Evolutionary conservation across 768 basidiomycete genomes (phyloP).

Genomic region (Podaxis pistillaris): DNA sequence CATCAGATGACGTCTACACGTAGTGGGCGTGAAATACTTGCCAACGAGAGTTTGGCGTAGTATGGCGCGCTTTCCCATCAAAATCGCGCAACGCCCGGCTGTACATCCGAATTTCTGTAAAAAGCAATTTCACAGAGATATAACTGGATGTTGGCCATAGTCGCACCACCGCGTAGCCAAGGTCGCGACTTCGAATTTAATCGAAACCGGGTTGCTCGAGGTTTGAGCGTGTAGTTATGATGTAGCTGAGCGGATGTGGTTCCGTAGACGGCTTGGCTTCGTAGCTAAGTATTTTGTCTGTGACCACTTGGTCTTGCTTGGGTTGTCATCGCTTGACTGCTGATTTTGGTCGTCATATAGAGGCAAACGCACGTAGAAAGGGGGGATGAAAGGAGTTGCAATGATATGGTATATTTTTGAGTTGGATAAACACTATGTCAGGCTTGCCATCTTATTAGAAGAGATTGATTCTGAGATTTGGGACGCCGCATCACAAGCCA

Average conservation of each 20-base stretch:
- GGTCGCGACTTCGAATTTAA: neutral
- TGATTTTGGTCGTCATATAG: no score
- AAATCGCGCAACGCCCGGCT: neutral
- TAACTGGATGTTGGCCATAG: neutral
- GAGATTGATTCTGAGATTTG: neutral
- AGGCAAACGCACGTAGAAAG: neutral
- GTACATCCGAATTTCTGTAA: neutral
- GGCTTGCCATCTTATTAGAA: neutral
- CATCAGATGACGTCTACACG: neutral
- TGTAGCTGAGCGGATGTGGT: neutral
- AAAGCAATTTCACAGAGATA: neutral
- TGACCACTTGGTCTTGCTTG: neutral
- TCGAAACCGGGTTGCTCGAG: neutral
- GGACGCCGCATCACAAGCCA: conserved; percentile 24
- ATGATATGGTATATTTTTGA: neutral
- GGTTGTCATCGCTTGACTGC: neutral
- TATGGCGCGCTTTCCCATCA: conserved; percentile 1
- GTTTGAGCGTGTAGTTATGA: neutral
- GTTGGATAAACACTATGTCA: neutral
- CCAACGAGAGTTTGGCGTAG: neutral
- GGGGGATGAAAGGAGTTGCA: neutral
- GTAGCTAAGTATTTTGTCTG: neutral
- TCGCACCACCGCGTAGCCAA: neutral
- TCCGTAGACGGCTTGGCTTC: neutral
- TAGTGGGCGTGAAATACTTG: neutral